Percentiles rank a stretch among this genome's conserved stretches.
These are phyloP conservation scores for Litchi chinensis DNA, from an alignment of 345 rosid genomes.

Conservation along the genomic window DNA sequence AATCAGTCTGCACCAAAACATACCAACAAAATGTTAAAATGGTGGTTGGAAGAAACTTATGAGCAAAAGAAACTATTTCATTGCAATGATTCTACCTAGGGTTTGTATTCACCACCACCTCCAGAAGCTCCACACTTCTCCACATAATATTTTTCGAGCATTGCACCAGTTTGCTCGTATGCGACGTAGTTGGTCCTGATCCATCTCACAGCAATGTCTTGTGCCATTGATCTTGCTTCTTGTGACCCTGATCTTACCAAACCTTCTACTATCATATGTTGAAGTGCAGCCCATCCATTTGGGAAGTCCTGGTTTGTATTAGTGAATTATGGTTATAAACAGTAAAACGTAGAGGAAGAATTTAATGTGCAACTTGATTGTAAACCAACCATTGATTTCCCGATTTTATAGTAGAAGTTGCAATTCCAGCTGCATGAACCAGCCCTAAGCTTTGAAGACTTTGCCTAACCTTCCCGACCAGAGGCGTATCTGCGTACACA, in stretches of 20 bases:
- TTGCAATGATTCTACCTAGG: slow-evolving; percentile 30
- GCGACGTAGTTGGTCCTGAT: slow-evolving; percentile 62
- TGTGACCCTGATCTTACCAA: slow-evolving; percentile 49
- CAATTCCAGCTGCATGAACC: slow-evolving; percentile 63
- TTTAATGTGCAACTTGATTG: neutral
- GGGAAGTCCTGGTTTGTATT: slow-evolving; percentile 74
- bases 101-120: slow-evolving; percentile 47
- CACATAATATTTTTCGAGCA: slow-evolving; percentile 57
- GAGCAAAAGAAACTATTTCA: neutral
- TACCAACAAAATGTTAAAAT: neutral
- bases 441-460: slow-evolving; percentile 73
- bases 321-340: neutral
- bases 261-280: slow-evolving; percentile 81
- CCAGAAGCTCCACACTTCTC: slow-evolving; percentile 49
- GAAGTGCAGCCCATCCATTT: slow-evolving; percentile 86
- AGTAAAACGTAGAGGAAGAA: neutral
- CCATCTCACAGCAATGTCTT: slow-evolving; percentile 78
- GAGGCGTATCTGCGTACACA: slow-evolving; percentile 44
- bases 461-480: slow-evolving; percentile 56
- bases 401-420: slow-evolving; percentile 66
- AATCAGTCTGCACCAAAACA: slow-evolving; percentile 68
- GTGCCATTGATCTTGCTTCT: slow-evolving; percentile 66
- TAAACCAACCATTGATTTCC: slow-evolving; percentile 78
- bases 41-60: neutral
- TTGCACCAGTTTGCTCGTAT: slow-evolving; percentile 55